Evolutionary conservation across 345 rosid species (phyloP), one percentile per base, ranked within the genome.

Genomic region (Leavenworthia alabamica): DNA sequence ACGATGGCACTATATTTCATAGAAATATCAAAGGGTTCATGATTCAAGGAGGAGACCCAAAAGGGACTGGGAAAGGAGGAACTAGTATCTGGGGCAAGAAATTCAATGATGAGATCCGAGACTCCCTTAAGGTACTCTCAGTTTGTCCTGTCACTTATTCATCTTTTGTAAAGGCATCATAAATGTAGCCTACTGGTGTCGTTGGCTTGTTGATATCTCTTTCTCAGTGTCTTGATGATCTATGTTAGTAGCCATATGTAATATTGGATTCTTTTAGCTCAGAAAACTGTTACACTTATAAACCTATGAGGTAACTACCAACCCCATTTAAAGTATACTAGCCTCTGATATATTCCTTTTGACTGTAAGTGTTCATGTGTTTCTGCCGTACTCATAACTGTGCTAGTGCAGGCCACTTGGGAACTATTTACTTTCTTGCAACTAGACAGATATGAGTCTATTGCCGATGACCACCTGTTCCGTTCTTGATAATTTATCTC

Each of bases 21-120:
- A 70, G 99, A 13, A 93, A 93, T 31, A 87, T 93, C 44, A 93
- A 89, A 70, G 96, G 99, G 35, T 93, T 89, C 72, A 93, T 93
- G 99, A 93, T 93, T 70, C 99, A 93, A 80, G 99, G 97, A 17
- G 99, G 99, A 51, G 99, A 93, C 68, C 99, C 99, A 1, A 87
- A 79, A 0, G 96, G 99, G 10, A 89, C 96, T 0, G 99, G 99
- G 41, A 93, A 93, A 79, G 97, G 99, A 12, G 99, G 97, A 36
- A 89, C 82, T 19, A 93, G 99, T 68, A 93, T 93, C 46, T 93
- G 99, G 99, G 97, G 89, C 54, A 93, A 89, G 80, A 93, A 89
- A 80, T 93, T 85, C 86, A 89, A 82, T 71, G 99, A 93, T 55
- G 97, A 93, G 84, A 87, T 93, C 27, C 74, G 96, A 56, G 99